phyloP scores from a whole-genome alignment of 768 basidiomycete genomes.

The Epithele typhae region DNA sequence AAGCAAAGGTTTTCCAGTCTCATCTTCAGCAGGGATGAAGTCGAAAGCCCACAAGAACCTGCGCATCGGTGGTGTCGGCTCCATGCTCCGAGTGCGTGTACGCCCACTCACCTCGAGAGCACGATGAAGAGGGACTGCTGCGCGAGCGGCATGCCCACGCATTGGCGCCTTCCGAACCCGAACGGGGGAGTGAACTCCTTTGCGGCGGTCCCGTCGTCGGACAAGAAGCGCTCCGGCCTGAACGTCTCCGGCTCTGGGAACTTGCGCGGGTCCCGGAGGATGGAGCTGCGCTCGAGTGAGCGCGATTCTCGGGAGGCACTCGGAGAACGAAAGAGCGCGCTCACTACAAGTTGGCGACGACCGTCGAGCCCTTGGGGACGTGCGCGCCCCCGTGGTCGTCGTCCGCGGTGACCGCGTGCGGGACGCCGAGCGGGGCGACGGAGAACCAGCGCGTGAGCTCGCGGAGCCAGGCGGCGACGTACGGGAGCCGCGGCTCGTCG shows the following conservation, averaged over 20 bases:
- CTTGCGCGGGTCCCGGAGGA: neutral
- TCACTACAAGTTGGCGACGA: conserved; percentile 25
- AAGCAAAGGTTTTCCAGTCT: neutral
- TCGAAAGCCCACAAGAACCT: conserved; percentile 17
- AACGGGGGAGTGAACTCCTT: conserved; percentile 8
- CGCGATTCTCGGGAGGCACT: conserved; percentile 1
- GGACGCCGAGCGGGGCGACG: conserved; percentile 24
- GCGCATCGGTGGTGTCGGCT: too few relatives aligned
- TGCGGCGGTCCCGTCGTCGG: neutral
- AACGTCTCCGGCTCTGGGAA: conserved; percentile 8
- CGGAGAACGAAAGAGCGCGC: neutral
- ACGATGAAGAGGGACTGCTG: conserved; percentile 16
- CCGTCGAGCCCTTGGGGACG: conserved; percentile 22
- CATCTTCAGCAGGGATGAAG: neutral
- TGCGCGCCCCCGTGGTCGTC: conserved; percentile 20
- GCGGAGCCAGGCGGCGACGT: conserved; percentile 16
- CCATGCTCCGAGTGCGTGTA: neutral
- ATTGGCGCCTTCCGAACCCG: conserved; percentile 14
- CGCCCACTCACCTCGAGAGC: conserved; percentile 1
- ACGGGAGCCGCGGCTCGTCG: conserved; percentile 19
- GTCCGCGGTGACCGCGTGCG: conserved; percentile 13
- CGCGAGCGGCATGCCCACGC: conserved; percentile 13
- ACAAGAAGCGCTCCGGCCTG: conserved; percentile 19
- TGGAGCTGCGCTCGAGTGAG: conserved; percentile 11
- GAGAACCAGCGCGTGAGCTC: conserved; percentile 32